These are phyloP conservation scores for Psophocarpus tetragonolobus DNA, from an alignment of 306 rosid genomes.

Conservation along the genomic window DNA sequence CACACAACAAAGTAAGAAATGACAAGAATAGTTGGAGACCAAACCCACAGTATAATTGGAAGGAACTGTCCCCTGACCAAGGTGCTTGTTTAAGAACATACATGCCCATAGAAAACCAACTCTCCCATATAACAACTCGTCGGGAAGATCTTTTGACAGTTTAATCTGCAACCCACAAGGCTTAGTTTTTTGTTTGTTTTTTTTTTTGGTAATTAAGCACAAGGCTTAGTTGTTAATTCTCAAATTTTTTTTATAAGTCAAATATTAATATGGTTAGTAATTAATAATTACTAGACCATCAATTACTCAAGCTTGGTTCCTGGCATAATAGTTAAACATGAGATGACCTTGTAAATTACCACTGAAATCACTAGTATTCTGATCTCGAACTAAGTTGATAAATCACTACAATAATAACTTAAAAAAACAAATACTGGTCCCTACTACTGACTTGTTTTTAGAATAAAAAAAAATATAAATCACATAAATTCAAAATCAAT, in stretches of 20 bases:
- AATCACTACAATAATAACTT: neutral
- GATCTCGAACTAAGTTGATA: neutral
- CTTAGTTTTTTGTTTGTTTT: no score
- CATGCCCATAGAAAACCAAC: conserved; percentile 82
- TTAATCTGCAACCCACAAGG: conserved; percentile 54
- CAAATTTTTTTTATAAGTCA: no score
- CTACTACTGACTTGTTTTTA: no score
- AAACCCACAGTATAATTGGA: conserved; percentile 55
- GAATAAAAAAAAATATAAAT: neutral
- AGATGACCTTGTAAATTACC: neutral
- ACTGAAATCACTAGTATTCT: neutral
- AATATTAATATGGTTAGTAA: no score
- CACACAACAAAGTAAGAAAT: conserved; percentile 17
- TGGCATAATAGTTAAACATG: neutral
- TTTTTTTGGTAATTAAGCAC: no score
- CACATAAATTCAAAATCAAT: no score
- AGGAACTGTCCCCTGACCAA: conserved; percentile 63
- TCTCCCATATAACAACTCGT: conserved; percentile 75
- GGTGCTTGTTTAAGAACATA: conserved; percentile 62
- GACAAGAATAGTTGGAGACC: neutral
- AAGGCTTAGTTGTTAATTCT: no score
- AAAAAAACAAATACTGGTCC: neutral
- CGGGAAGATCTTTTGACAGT: conserved; percentile 63
- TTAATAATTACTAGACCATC: no score
- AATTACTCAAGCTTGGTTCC: neutral